Base-by-base conservation (phyloP, 805 yeast species). In the Cyberlindnera galapagoensis region DNA sequence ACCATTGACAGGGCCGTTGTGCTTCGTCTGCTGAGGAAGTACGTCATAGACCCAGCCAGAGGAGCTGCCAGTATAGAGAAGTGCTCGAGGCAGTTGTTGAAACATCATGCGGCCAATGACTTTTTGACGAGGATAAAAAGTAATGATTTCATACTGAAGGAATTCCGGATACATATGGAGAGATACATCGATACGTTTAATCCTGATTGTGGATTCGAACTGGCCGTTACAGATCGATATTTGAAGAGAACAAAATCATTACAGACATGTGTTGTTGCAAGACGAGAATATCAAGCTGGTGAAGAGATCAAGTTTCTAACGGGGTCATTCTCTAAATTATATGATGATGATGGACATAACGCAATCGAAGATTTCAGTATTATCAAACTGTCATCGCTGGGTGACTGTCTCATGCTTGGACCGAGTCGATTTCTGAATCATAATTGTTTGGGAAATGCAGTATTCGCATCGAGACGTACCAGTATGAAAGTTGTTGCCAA, bases 371-470 rank as follows among this genome's bases (percentile, higher is more conserved):
- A 67, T 40, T 65, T 67, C 39, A 63, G 69, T 28, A 57, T 67
- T 18, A 57, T 67, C 24, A 54, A 62, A 31, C 52, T 67, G 5
- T 45, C 67, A 8, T 41, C 39, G 19, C 14, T 26, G 1, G 51
- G 51, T 9, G 49, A 59, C 14, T 59, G 67, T 31, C 45, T 67
- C 18, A 62, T 68, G 71, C 50, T 68, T 24, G 74, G 74, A 0
- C 74, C 73, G 0, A 57, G 65, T 10, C 49, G 74, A 23, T 68
- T 68, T 40, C 62, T 67, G 7, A 68, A 68, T 42, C 74, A 68
- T 41, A 66, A 67, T 42, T 68, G 74, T 43, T 39, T 54, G n/a
- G 59, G 68, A 5, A 68, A 67, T 42, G 56, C 66, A 2, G 49
- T 47, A 23, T 65, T 68, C 38, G 39, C 49, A 5, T 45, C 63